These are phyloP conservation scores for Fusarium sp. DNA, from an alignment of 2,329 filamentous ascomycete genomes.

Conservation along the genomic window DNA sequence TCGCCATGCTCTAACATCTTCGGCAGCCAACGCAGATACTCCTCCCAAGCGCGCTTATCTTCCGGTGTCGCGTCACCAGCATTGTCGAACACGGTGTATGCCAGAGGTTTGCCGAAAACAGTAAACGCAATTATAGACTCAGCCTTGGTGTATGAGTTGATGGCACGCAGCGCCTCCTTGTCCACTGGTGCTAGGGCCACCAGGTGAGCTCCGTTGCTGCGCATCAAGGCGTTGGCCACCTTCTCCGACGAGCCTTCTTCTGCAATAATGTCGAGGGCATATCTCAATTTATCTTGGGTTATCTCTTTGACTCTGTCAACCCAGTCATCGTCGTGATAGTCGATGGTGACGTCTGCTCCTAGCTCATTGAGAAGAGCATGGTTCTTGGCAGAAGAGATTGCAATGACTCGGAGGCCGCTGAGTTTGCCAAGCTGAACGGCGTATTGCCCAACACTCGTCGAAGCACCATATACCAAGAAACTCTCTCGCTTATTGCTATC, in stretches of 20 bases:
- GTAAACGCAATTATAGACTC: conserved; percentile 14
- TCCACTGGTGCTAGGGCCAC: conserved; percentile 8
- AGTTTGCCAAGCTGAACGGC: conserved; percentile 19
- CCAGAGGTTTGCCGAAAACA: conserved; percentile 12
- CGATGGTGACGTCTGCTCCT: conserved; percentile 1
- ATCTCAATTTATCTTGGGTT: background rate
- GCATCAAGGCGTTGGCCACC: background rate
- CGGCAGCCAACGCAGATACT: background rate
- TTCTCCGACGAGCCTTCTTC: background rate
- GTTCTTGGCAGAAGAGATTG: conserved; percentile 14
- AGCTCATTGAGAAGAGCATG: background rate
- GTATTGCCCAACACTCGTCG: conserved; percentile 19
- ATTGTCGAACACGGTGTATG: conserved; percentile 9
- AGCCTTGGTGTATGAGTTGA: conserved; percentile 1
- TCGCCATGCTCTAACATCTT: background rate
- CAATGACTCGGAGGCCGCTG: conserved; percentile 7
- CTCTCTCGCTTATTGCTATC: fast-evolving
- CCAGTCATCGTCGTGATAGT: conserved; percentile 15
- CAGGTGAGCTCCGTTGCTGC: background rate
- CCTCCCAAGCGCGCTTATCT: background rate
- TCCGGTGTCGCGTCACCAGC: background rate
- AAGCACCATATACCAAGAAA: conserved; percentile 16
- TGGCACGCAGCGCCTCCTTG: background rate
- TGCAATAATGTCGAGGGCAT: conserved; percentile 16
- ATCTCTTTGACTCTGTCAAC: background rate